phyloP scores from a whole-genome alignment of 805 yeast species.

The Kluyveromyces dobzhanskii region DNA sequence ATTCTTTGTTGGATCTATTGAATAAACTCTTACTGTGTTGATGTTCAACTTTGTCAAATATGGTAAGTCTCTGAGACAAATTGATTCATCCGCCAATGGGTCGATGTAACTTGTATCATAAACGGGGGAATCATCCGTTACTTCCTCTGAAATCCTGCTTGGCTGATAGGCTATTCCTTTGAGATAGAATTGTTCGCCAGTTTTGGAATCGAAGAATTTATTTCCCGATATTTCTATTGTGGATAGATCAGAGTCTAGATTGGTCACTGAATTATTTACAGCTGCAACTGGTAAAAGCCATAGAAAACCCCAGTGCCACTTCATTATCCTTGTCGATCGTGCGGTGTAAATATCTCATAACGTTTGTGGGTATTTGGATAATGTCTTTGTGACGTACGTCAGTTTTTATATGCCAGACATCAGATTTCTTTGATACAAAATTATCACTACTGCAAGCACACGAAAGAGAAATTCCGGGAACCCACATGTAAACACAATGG shows the following conservation, averaged over 20 bases:
- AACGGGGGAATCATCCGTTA: constrained; percentile 10
- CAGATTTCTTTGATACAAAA: too few species aligned
- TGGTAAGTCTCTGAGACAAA: constrained; percentile 81
- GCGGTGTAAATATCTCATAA: too few species aligned
- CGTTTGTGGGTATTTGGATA: too few species aligned
- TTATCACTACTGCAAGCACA: too few species aligned
- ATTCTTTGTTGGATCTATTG: constrained; percentile 60
- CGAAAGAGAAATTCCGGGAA: too few species aligned
- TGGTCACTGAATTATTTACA: not conserved
- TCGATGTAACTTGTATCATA: constrained; percentile 41
- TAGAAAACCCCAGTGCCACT: not conserved
- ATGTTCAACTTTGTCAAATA: constrained; percentile 58
- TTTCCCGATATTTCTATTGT: constrained; percentile 58
- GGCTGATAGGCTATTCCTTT: constrained; percentile 87
- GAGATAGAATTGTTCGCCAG: constrained; percentile 78
- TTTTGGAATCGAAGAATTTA: constrained; percentile 64
- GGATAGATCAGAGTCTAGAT: constrained; percentile 8
- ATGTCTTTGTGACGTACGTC: too few species aligned
- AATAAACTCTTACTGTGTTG: constrained; percentile 80
- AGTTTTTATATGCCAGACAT: too few species aligned
- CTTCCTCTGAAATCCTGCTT: constrained; percentile 36
- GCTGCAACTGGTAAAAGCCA: not conserved
- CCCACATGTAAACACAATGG: too few species aligned
- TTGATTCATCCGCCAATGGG: constrained; percentile 62
- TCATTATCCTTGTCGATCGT: not conserved